Evolutionary conservation across 2,329 filamentous ascomycete species (phyloP).

Genomic region (Scedosporium apiospermum): DNA sequence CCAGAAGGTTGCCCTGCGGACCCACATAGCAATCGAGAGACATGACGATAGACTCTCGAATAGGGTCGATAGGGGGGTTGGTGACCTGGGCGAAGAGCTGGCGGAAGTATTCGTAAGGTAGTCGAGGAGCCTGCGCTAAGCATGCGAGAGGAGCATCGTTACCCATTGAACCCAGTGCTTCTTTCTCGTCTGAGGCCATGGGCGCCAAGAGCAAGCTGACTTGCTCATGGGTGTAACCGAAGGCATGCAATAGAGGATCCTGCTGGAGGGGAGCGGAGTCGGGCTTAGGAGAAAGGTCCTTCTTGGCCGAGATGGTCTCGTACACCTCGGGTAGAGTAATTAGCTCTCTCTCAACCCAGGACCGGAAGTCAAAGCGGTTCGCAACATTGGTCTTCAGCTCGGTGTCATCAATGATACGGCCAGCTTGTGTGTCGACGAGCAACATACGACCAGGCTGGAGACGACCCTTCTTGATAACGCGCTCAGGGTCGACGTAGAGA

Average conservation of each 20-base stretch:
- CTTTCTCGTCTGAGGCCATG: conserved; percentile 96
- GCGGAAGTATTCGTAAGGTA: conserved; percentile 94
- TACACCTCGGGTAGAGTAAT: conserved; percentile 71
- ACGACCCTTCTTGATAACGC: conserved; percentile 84
- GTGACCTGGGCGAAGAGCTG: conserved; percentile 97
- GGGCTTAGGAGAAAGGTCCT: conserved; percentile 58
- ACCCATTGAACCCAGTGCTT: conserved; percentile 94
- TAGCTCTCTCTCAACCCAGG: conserved; percentile 81
- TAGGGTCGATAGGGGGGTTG: conserved; percentile 94
- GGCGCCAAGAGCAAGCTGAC: conserved; percentile 84
- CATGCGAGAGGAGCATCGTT: conserved; percentile 92
- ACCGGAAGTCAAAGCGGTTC: conserved; percentile 76
- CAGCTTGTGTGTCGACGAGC: conserved; percentile 79
- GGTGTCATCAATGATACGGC: conserved; percentile 87
- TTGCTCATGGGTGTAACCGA: conserved; percentile 93
- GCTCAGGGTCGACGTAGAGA: conserved; percentile 82
- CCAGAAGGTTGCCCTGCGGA: conserved; percentile 86
- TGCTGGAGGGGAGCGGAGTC: conserved; percentile 67
- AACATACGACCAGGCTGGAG: conserved; percentile 94
- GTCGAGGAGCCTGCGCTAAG: conserved; percentile 76
- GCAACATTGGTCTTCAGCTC: conserved; percentile 86
- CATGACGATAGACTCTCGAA: conserved; percentile 97
- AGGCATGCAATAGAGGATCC: conserved; percentile 74
- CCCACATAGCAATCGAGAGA: conserved; percentile 94
- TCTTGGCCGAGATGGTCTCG: conserved; percentile 43